Evolutionary conservation across 73 alveolate species (phyloP), one percentile per base, ranked within the genome.

Genomic region (Paramecium pentaurelia): DNA sequence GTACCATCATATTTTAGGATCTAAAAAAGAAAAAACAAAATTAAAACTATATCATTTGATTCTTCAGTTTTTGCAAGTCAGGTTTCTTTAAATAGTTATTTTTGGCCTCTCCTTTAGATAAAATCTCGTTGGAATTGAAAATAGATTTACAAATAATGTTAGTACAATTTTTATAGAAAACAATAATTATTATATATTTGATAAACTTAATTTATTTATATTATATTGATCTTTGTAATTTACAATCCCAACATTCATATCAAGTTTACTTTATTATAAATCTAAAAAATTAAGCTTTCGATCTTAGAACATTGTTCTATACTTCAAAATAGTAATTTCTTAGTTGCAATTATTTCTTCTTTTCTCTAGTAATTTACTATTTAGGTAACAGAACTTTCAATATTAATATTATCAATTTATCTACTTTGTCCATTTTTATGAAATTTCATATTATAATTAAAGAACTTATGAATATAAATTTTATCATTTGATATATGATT

Each of bases 401-500:
- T 40, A 40, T 40, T 40, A 7, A 40, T 40, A 8, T 40, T 40
- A 40, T 40, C 49, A 54, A 54, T 54, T 54, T 54, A 54, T 16
- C 16, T 54, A 54, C 36, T 54, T 25, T 54, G 12, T 18, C 70
- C 1, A 54, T 18, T 54, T 16, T 54, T 18, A 54, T 54, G 22
- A 16, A 16, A 54, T 54, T 54, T 54, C 25, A 18, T n/a, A 30
- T 54, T n/a, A 34, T 16, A 54, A 54, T 54, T 54, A 16, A 49
- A 49, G 60, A 14, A 12, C 16, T 14, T 3, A 12, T 49, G 25
- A 97, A 90, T 98, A 98, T 60, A 99, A 96, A 27, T 99, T 99
- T 93, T 98, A 99, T 71, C 99, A 98, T 86, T 95, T 77, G 94
- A 88, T 36, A 95, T 37, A 22, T 94, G 88, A 71, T 95, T 89